A percentile compares a stretch with the other conserved stretches of the same genome.
Evolutionary conservation across 2,329 filamentous ascomycete genomes (phyloP).

Genomic region (Hymenoscyphus occultus): DNA sequence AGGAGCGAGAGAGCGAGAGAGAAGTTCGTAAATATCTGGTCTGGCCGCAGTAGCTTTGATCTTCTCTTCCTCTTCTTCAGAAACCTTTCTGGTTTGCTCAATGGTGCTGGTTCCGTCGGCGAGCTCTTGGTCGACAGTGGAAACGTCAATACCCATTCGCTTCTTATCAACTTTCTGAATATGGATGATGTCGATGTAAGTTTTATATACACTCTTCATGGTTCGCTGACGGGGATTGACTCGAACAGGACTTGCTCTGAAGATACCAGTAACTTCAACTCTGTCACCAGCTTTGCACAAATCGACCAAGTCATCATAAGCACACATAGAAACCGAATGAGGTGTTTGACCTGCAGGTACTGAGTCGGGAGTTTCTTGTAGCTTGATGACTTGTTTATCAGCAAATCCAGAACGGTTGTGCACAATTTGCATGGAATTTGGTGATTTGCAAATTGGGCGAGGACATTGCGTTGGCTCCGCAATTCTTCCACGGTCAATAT

Average conservation of each 20-base stretch:
- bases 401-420: conserved; percentile 94
- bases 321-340: conserved; percentile 92
- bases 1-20: conserved; percentile 85
- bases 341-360: conserved; percentile 95
- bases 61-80: conserved; percentile 81
- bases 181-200: conserved; percentile 91
- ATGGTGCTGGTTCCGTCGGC: conserved; percentile 59
- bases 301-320: conserved; percentile 95
- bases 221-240: conserved; percentile 90
- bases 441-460: conserved; percentile 72
- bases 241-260: conserved; percentile 89
- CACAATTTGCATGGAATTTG: conserved; percentile 97
- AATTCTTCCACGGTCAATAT: conserved; percentile 94
- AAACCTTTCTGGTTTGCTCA: conserved; percentile 80
- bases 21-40: conserved; percentile 86
- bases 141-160: conserved; percentile 84
- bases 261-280: conserved; percentile 93
- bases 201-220: conserved; percentile 96
- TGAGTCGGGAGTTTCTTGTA: conserved; percentile 94
- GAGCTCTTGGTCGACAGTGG: conserved; percentile 80
- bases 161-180: conserved; percentile 97
- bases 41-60: conserved; percentile 79
- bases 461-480: conserved; percentile 90
- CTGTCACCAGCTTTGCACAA: conserved; percentile 97
- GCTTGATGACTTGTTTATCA: conserved; percentile 97